Evolutionary conservation across 2,329 filamentous ascomycete genomes (phyloP).

Genomic region (Fusarium sp.): DNA sequence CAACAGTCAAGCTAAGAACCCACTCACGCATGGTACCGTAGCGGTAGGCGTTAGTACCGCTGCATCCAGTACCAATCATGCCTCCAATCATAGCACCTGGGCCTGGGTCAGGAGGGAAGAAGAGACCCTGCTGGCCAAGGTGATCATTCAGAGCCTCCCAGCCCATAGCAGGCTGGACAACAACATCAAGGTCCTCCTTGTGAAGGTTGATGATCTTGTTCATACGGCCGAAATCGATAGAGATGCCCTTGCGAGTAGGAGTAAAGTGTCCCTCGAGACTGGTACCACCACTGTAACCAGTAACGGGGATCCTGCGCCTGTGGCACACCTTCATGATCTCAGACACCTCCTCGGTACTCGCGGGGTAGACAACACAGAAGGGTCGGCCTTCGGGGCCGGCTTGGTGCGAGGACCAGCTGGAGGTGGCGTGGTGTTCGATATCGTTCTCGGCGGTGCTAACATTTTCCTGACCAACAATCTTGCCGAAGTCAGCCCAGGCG

Average conservation of each 20-base stretch:
- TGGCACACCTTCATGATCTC: conserved; percentile 91
- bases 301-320: conserved; percentile 81
- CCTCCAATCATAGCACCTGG: conserved; percentile 93
- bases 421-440: conserved; percentile 67
- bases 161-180: conserved; percentile 83
- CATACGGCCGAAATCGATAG: conserved; percentile 89
- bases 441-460: conserved; percentile 70
- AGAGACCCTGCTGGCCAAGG: conserved; percentile 77
- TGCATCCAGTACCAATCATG: conserved; percentile 80
- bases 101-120: conserved; percentile 92
- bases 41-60: conserved; percentile 88
- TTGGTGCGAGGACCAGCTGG: conserved; percentile 72
- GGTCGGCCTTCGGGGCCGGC: conserved; percentile 61
- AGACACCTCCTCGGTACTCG: conserved; percentile 84
- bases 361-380: conserved; percentile 81
- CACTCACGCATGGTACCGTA: conserved; percentile 97
- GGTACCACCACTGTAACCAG: conserved; percentile 87
- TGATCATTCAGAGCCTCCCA: conserved; percentile 89
- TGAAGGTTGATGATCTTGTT: conserved; percentile 81
- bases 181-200: conserved; percentile 79
- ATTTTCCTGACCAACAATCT: conserved; percentile 71
- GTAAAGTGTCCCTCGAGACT: conserved; percentile 91
- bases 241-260: conserved; percentile 83
- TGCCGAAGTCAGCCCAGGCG: conserved; percentile 75
- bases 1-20: conserved; percentile 87